Conservation (phyloP, 345 rosid genomes). For the Moricandia arvensis region DNA sequence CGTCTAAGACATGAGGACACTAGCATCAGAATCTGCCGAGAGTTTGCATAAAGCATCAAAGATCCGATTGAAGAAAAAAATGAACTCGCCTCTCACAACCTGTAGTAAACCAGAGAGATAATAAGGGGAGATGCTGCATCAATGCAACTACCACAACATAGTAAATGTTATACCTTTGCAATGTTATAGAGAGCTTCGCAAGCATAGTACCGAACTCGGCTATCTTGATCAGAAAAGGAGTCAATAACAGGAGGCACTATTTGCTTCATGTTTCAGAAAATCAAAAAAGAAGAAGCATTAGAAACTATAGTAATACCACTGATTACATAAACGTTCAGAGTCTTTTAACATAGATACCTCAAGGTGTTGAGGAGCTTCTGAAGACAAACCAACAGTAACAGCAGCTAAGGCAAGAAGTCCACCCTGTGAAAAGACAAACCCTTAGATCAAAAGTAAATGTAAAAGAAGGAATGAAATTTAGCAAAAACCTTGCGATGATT, state of each 20-base stretch:
- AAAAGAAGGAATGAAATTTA: background rate
- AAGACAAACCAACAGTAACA: constrained; percentile 88
- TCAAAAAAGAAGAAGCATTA: constrained; percentile 15
- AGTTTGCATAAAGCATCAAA: constrained; percentile 98
- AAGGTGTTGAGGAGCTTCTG: constrained; percentile 54
- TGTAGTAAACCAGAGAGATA: constrained; percentile 40
- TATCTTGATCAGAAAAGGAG: constrained; percentile 92
- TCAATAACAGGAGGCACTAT: constrained; percentile 90
- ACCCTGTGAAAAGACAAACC: constrained; percentile 50
- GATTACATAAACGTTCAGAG: too few species aligned
- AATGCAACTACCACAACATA: background rate
- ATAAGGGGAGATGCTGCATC: too few species aligned
- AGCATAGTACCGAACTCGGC: constrained; percentile 97
- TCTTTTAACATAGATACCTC: too few species aligned
- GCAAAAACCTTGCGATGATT: constrained; percentile 84
- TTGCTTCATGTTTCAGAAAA: constrained; percentile 57
- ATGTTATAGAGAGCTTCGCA: constrained; percentile 99
- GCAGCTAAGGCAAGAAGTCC: constrained; percentile 95
- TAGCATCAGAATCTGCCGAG: constrained; percentile 93
- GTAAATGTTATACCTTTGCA: constrained; percentile 65
- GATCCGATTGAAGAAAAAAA: constrained; percentile 85
- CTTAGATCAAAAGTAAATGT: constrained; percentile 6
- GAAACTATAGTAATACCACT: background rate
- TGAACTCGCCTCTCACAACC: constrained; percentile 99
- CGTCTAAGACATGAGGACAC: constrained; percentile 96